Percentiles rank a stretch among this genome's conserved stretches.
phyloP scores from a whole-genome alignment of 768 basidiomycete genomes.

The Rhizopogon vesiculosus region DNA sequence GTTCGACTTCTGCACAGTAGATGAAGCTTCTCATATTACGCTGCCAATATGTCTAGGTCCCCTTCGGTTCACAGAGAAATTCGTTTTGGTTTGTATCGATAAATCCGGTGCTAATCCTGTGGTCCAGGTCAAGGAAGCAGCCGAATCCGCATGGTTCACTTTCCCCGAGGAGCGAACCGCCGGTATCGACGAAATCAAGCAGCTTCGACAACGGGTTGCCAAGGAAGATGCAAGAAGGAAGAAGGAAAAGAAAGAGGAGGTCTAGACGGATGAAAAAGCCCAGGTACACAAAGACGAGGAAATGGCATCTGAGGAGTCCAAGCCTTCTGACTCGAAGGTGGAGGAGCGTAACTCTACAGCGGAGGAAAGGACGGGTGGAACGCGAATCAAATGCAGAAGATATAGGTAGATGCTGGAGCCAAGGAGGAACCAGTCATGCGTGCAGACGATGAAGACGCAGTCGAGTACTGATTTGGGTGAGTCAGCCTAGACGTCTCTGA shows the following conservation, averaged over 20 bases:
- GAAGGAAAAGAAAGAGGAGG: slow-evolving; percentile 19
- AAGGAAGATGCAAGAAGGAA: slow-evolving; percentile 55
- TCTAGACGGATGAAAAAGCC: slow-evolving; percentile 13
- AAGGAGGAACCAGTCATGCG: slow-evolving; percentile 42
- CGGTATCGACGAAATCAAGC: slow-evolving; percentile 58
- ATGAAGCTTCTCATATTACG: slow-evolving; percentile 97
- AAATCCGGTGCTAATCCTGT: neutral
- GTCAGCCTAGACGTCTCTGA: neutral
- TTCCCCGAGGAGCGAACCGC: slow-evolving; percentile 57
- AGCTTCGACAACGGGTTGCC: slow-evolving; percentile 58
- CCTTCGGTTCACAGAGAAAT: slow-evolving; percentile 82
- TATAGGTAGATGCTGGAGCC: slow-evolving; percentile 12
- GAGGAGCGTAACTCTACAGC: slow-evolving; percentile 4
- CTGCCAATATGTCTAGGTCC: slow-evolving; percentile 94
- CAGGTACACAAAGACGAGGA: slow-evolving; percentile 24
- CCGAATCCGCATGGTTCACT: slow-evolving; percentile 61
- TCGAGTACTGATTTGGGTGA: slow-evolving; percentile 54
- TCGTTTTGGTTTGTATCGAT: slow-evolving; percentile 65
- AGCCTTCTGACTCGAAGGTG: neutral
- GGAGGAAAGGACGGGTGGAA: slow-evolving; percentile 29
- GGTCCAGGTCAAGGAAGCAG: slow-evolving; percentile 52
- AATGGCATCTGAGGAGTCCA: slow-evolving; percentile 26
- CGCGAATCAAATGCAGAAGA: slow-evolving; percentile 30
- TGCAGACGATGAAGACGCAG: slow-evolving; percentile 76
- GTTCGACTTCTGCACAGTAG: slow-evolving; percentile 97